These are phyloP conservation scores for Ascochyta clinopodiicola DNA, from an alignment of 2,329 filamentous ascomycete species.

Conservation along the genomic window DNA sequence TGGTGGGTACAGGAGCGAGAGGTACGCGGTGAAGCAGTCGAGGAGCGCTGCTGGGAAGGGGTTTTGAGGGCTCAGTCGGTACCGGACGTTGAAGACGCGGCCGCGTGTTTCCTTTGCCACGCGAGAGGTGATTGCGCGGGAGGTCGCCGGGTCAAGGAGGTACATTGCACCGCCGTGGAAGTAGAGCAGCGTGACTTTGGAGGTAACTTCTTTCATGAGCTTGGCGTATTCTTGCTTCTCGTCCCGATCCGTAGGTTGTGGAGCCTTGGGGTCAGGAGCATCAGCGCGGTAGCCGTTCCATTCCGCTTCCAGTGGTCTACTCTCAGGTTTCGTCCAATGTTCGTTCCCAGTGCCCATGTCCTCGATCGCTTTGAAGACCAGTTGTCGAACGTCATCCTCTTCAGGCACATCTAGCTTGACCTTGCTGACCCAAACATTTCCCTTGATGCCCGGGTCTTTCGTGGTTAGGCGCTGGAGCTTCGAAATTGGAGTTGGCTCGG, in stretches of 20 bases:
- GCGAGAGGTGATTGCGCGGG: slow-evolving; percentile 64
- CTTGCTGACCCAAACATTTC: slow-evolving; percentile 80
- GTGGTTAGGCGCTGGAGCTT: slow-evolving; percentile 65
- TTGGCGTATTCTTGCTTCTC: slow-evolving; percentile 70
- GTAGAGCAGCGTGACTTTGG: slow-evolving; percentile 71
- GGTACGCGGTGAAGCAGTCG: slow-evolving; percentile 75
- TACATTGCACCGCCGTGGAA: slow-evolving; percentile 80
- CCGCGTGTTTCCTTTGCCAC: slow-evolving; percentile 72
- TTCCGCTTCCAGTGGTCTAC: slow-evolving; percentile 70
- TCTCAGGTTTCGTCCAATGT: slow-evolving; percentile 54
- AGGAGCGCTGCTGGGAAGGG: slow-evolving; percentile 77
- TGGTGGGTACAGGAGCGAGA: slow-evolving; percentile 75
- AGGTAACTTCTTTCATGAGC: slow-evolving; percentile 72
- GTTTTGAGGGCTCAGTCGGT: slow-evolving; percentile 75
- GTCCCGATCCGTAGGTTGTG: slow-evolving; percentile 60
- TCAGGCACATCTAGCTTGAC: slow-evolving; percentile 68
- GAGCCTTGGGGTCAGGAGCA: slow-evolving; percentile 56
- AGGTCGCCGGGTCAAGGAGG: slow-evolving; percentile 72
- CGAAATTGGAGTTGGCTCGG: slow-evolving; percentile 33
- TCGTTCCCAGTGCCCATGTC: slow-evolving; percentile 54
- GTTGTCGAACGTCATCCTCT: slow-evolving; percentile 59
- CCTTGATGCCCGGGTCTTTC: slow-evolving; percentile 73
- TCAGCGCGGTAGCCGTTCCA: slow-evolving; percentile 73
- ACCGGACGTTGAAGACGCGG: slow-evolving; percentile 74
- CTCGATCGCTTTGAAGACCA: slow-evolving; percentile 65